Percentiles rank a stretch among this genome's conserved stretches.
phyloP scores from a whole-genome alignment of 371 early-diverging fungal genomes.

The Syncephalis fuscata region DNA sequence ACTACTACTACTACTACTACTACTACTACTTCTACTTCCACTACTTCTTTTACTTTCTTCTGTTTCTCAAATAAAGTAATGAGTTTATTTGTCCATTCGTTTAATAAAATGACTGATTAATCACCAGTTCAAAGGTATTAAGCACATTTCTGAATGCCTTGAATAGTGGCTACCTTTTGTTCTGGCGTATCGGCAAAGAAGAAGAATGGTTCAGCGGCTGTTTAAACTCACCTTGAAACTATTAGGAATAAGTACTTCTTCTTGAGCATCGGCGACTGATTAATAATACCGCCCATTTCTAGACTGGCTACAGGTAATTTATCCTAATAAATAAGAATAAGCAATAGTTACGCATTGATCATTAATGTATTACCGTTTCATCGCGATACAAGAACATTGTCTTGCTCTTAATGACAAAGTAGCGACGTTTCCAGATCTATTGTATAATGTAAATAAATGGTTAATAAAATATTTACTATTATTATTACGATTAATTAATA shows the following conservation, averaged over 20 bases:
- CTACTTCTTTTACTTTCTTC: too few species aligned
- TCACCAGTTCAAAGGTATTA: too few species aligned
- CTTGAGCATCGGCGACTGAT: conserved; percentile 16
- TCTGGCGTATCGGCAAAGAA: too few species aligned
- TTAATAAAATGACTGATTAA: too few species aligned
- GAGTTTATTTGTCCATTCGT: too few species aligned
- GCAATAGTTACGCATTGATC: background rate
- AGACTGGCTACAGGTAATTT: conserved; percentile 22
- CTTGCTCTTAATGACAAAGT: conserved; percentile 22
- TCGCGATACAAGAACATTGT: conserved; percentile 21
- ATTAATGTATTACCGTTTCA: conserved; percentile 11
- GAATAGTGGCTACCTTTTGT: too few species aligned
- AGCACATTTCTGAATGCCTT: too few species aligned
- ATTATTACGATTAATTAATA: background rate
- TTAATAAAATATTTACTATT: conserved; percentile 1
- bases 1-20: too few species aligned
- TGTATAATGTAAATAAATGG: too few species aligned
- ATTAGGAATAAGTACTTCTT: conserved; percentile 21
- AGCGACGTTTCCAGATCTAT: conserved; percentile 28
- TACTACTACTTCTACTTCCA: too few species aligned
- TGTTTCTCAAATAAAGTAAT: too few species aligned
- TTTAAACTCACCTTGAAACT: conserved; percentile 15
- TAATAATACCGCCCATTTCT: conserved; percentile 17
- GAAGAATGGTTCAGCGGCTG: too few species aligned
- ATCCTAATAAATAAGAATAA: conserved; percentile 10